Evolutionary conservation across 805 yeast genomes (phyloP).

Genomic region (Dipodascopsis uninucleata): DNA sequence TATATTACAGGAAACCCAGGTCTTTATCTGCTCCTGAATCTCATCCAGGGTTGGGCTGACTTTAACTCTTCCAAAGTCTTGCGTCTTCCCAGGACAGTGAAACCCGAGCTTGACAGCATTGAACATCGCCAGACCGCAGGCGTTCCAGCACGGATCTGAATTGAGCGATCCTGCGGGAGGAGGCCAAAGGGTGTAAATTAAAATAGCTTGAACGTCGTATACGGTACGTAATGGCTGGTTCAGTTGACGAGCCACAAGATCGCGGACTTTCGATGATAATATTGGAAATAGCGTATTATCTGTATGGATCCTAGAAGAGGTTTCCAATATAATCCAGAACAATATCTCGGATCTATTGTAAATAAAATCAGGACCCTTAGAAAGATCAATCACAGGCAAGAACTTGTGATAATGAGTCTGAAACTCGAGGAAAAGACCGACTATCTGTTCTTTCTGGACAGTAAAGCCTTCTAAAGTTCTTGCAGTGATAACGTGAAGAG

Average conservation of each 20-base stretch:
- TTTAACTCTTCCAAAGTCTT: slow-evolving; percentile 47
- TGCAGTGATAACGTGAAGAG: slow-evolving; percentile 40
- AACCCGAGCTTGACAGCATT: slow-evolving; percentile 91
- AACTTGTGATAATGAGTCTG: slow-evolving; percentile 76
- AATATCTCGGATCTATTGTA: slow-evolving; percentile 79
- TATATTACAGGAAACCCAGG: slow-evolving; percentile 92
- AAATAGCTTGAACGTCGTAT: slow-evolving; percentile 88
- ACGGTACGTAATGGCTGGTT: slow-evolving; percentile 60
- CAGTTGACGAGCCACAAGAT: slow-evolving; percentile 24
- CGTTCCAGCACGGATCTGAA: slow-evolving; percentile 95
- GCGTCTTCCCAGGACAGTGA: slow-evolving; percentile 68
- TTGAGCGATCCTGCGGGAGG: slow-evolving; percentile 90
- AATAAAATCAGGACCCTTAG: slow-evolving; percentile 75
- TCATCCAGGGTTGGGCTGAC: slow-evolving; percentile 36
- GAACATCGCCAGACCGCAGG: slow-evolving; percentile 87
- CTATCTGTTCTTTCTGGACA: slow-evolving; percentile 58
- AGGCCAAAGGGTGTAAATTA: slow-evolving; percentile 91
- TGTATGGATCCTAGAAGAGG: slow-evolving; percentile 64
- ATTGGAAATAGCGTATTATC: slow-evolving; percentile 33
- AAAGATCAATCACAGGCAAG: slow-evolving; percentile 80
- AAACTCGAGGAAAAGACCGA: slow-evolving; percentile 62
- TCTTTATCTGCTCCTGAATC: slow-evolving; percentile 71
- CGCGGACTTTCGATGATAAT: slow-evolving; percentile 14
- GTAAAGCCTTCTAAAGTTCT: slow-evolving; percentile 69
- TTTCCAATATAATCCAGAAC: slow-evolving; percentile 90